Conservation (phyloP, 2,329 filamentous ascomycete species). For the Thermoascus crustaceus region DNA sequence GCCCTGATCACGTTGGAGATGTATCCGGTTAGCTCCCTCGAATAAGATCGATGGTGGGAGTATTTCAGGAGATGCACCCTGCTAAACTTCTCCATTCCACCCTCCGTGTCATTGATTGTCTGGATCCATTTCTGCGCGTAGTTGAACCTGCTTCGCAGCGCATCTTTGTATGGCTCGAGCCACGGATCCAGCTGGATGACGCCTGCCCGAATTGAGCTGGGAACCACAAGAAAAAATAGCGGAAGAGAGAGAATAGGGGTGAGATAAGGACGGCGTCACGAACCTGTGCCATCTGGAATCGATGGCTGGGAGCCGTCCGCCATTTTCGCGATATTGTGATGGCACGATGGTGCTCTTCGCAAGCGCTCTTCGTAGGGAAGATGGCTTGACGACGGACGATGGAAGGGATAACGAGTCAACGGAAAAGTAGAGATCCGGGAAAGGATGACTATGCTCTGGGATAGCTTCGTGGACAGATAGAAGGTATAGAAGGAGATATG, state of each 20-base stretch:
- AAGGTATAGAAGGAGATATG: too few relatives aligned
- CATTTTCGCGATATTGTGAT: too few relatives aligned
- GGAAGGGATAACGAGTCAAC: too few relatives aligned
- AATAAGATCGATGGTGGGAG: too few relatives aligned
- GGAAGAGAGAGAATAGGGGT: neutral
- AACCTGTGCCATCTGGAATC: conserved; percentile 23
- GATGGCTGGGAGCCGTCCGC: conserved; percentile 4
- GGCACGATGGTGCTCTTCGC: too few relatives aligned
- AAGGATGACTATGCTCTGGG: too few relatives aligned
- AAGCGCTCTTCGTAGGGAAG: too few relatives aligned
- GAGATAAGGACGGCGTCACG: conserved; percentile 7
- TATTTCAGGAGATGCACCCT: conserved; percentile 45
- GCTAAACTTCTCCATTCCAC: conserved; percentile 85
- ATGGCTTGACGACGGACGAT: too few relatives aligned
- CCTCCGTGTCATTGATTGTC: conserved; percentile 72
- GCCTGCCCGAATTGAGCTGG: conserved; percentile 45
- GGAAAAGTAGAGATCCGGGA: too few relatives aligned
- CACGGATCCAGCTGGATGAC: conserved; percentile 83
- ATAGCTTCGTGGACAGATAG: too few relatives aligned
- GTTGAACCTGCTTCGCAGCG: conserved; percentile 65
- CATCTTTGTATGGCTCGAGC: conserved; percentile 74
- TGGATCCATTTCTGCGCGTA: conserved; percentile 83
- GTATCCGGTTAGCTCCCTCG: too few relatives aligned
- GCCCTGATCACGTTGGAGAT: conserved; percentile 48
- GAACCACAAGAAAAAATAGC: neutral